phyloP scores from a whole-genome alignment of 2,329 filamentous ascomycete species.

The Coccinonectria pachysandricola region DNA sequence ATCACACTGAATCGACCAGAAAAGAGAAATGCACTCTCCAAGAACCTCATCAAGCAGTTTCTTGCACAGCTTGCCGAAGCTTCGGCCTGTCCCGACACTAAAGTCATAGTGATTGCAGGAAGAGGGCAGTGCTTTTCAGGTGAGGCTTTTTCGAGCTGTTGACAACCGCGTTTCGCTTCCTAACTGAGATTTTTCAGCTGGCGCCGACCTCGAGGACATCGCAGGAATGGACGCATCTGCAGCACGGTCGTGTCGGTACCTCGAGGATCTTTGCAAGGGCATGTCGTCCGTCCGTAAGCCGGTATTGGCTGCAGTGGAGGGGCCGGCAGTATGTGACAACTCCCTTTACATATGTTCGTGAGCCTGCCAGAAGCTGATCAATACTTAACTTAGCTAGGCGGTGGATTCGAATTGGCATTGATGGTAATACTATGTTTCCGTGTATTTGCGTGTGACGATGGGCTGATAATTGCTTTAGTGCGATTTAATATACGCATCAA shows the following conservation, averaged over 20 bases:
- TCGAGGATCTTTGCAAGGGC: constrained; percentile 30
- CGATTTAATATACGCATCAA: constrained; percentile 28
- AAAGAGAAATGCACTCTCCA: constrained; percentile 48
- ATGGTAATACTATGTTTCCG: constrained; percentile 21
- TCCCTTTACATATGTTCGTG: background rate
- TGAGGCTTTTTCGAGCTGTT: constrained; percentile 9
- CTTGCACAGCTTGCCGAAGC: constrained; percentile 18
- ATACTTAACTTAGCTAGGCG: constrained; percentile 30
- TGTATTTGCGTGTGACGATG: background rate
- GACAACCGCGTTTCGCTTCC: background rate
- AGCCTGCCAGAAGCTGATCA: constrained; percentile 1
- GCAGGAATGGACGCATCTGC: constrained; percentile 22
- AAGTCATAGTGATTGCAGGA: constrained; percentile 30
- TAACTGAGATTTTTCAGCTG: constrained; percentile 17
- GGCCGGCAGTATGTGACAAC: constrained; percentile 34
- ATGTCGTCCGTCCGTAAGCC: constrained; percentile 31
- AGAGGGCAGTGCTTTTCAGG: constrained; percentile 27
- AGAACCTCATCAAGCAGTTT: constrained; percentile 36
- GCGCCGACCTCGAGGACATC: constrained; percentile 27
- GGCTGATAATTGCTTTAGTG: constrained; percentile 17
- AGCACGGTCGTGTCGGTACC: constrained; percentile 24
- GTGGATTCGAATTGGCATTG: constrained; percentile 40
- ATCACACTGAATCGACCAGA: constrained; percentile 45
- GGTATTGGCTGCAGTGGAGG: constrained; percentile 38
- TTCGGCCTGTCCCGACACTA: constrained; percentile 17